A percentile compares a stretch with the other conserved stretches of the same genome.
These are phyloP conservation scores for Fraxinus angustifolia DNA, from an alignment of 305 asterid species.

Conservation along the genomic window DNA sequence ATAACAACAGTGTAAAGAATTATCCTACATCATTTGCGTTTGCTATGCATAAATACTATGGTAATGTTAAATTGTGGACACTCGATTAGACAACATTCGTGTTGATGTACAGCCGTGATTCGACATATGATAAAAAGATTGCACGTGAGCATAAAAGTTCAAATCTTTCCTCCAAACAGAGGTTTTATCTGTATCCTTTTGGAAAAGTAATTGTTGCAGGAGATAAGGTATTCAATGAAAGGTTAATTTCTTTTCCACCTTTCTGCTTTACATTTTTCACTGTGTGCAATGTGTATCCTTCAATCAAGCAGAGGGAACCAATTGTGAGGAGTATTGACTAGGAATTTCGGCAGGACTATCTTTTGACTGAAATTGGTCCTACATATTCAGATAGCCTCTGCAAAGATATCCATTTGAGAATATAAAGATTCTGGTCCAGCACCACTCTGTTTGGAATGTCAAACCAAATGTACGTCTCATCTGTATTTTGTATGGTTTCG, in stretches of 20 bases:
- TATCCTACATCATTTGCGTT: not conserved
- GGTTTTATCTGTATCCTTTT: slow-evolving; percentile 31
- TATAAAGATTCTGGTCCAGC: slow-evolving; percentile 26
- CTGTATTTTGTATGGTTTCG: slow-evolving; percentile 1
- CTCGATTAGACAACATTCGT: slow-evolving; percentile 2
- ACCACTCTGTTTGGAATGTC: slow-evolving; percentile 2
- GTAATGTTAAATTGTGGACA: slow-evolving; percentile 3
- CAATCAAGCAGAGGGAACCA: slow-evolving; percentile 6
- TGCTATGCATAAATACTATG: not conserved
- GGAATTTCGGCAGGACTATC: slow-evolving; percentile 14
- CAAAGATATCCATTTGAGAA: slow-evolving; percentile 21
- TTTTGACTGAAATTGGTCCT: slow-evolving; percentile 46
- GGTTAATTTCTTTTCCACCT: slow-evolving; percentile 18
- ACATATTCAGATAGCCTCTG: slow-evolving; percentile 26
- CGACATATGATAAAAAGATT: slow-evolving; percentile 13
- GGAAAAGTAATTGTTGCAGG: slow-evolving; percentile 35
- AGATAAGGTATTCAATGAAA: slow-evolving; percentile 33
- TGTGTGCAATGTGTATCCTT: slow-evolving; percentile 2
- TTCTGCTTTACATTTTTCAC: slow-evolving; percentile 8
- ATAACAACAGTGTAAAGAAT: not conserved
- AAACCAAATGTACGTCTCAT: slow-evolving; percentile 1
- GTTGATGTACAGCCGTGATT: not conserved
- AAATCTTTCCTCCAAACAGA: slow-evolving; percentile 15
- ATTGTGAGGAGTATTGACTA: slow-evolving; percentile 25
- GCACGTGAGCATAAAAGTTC: slow-evolving; percentile 20